Conservation (phyloP, 139 green algal genomes). For the Coccomyxa sp. region DNA sequence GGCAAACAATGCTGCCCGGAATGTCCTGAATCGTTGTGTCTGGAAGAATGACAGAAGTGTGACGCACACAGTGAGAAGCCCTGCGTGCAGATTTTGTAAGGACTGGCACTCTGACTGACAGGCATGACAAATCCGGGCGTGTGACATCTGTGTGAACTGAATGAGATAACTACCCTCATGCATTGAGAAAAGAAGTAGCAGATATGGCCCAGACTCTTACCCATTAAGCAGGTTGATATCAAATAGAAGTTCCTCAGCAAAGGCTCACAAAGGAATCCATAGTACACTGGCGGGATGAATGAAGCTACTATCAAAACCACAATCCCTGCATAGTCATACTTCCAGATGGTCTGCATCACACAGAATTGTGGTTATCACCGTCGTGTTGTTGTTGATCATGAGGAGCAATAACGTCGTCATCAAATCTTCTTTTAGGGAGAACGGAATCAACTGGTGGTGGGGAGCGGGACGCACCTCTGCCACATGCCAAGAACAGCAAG, state of each 20-base stretch:
- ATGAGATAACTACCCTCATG: not conserved
- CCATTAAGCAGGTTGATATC: conserved; percentile 53
- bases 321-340: conserved; percentile 94
- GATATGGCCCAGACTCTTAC: conserved; percentile 17
- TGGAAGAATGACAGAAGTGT: conserved; percentile 70
- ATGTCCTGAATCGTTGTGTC: conserved; percentile 44
- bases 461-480: conserved; percentile 12
- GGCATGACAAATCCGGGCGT: not conserved
- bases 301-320: conserved; percentile 89
- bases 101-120: no score
- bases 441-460: no score
- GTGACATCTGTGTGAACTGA: not conserved
- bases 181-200: not conserved
- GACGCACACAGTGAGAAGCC: conserved; percentile 58
- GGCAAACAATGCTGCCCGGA: conserved; percentile 71
- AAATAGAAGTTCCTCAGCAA: conserved; percentile 74
- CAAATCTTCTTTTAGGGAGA: no score
- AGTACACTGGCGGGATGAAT: conserved; percentile 93
- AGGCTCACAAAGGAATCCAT: conserved; percentile 88
- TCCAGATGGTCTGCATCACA: conserved; percentile 57
- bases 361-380: no score
- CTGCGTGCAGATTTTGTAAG: conserved; percentile 22
- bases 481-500: conserved; percentile 73
- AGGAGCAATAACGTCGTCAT: no score
- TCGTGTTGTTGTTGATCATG: no score